A percentile compares a stretch with the other conserved stretches of the same genome.
Conservation (phyloP, 208 protist genomes). For the Crithidia mellificae region DNA sequence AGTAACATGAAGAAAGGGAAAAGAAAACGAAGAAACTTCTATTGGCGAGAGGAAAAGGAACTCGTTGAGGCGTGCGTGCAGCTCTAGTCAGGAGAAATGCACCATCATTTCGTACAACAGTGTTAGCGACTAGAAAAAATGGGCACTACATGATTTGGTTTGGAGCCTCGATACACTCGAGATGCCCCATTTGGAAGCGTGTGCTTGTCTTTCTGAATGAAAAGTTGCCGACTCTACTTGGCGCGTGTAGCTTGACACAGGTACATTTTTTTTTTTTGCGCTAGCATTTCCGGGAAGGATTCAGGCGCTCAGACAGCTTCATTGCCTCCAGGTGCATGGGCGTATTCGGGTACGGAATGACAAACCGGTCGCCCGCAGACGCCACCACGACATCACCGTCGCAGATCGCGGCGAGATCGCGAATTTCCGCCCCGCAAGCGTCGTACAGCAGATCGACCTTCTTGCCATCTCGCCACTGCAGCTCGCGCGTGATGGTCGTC, state of each 20-base stretch:
- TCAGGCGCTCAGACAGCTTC: slow-evolving; percentile 37
- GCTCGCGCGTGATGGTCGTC: slow-evolving; percentile 75
- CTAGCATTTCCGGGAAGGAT: slow-evolving; percentile 13
- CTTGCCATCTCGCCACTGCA: slow-evolving; percentile 79
- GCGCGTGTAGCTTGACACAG: background rate
- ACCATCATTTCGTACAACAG: too few species aligned
- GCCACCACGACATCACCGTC: slow-evolving; percentile 79
- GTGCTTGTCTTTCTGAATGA: too few species aligned
- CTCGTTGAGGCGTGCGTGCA: too few species aligned
- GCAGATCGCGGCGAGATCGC: slow-evolving; percentile 42
- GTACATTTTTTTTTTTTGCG: background rate
- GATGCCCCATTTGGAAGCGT: too few species aligned
- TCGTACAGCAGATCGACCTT: slow-evolving; percentile 82
- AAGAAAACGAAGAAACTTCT: background rate
- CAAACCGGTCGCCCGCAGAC: slow-evolving; percentile 82
- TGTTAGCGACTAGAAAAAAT: too few species aligned
- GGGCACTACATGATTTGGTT: too few species aligned
- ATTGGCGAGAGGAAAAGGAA: too few species aligned
- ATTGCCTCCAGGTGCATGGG: slow-evolving; percentile 69
- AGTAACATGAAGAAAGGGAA: background rate
- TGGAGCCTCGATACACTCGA: too few species aligned
- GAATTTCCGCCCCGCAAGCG: slow-evolving; percentile 70
- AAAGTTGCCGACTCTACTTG: background rate
- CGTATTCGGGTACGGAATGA: slow-evolving; percentile 78
- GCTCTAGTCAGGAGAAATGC: too few species aligned